Conservation (phyloP, 2,329 filamentous ascomycete genomes). For the Rhynchosporium secalis region DNA sequence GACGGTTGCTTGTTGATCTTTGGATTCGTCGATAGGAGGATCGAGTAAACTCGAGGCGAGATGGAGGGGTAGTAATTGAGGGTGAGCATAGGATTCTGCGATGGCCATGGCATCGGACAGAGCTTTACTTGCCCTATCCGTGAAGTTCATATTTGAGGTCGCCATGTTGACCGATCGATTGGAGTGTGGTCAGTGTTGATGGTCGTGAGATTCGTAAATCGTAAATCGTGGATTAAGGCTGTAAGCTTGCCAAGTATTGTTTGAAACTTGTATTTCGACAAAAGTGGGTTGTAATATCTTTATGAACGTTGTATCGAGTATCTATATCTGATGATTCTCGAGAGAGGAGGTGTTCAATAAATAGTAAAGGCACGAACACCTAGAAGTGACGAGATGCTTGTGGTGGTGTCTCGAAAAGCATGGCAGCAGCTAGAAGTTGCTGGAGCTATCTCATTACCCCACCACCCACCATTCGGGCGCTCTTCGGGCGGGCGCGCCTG, state of each 20-base stretch:
- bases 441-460: conserved; percentile 13
- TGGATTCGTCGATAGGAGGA: conserved; percentile 72
- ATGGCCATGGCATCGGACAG: conserved; percentile 85
- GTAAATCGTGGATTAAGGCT: conserved; percentile 11
- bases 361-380: background rate
- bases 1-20: conserved; percentile 69
- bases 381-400: conserved; percentile 15
- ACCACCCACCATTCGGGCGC: background rate
- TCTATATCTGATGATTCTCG: background rate
- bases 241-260: background rate
- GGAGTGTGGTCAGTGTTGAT: conserved; percentile 31
- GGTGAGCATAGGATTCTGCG: conserved; percentile 86
- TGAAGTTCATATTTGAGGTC: conserved; percentile 79
- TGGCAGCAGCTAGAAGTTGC: conserved; percentile 18
- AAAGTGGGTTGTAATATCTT: background rate
- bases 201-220: conserved; percentile 7
- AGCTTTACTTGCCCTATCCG: conserved; percentile 87
- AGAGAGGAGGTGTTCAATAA: conserved; percentile 4
- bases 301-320: background rate
- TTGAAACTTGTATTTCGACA: background rate
- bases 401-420: conserved; percentile 18
- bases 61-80: conserved; percentile 87
- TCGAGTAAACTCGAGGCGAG: conserved; percentile 81
- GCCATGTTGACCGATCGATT: conserved; percentile 55
- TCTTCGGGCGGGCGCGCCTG: background rate